Base-by-base conservation (phyloP, 192 early-diverging fungal species). In the Bifiguratus adelaidae region DNA sequence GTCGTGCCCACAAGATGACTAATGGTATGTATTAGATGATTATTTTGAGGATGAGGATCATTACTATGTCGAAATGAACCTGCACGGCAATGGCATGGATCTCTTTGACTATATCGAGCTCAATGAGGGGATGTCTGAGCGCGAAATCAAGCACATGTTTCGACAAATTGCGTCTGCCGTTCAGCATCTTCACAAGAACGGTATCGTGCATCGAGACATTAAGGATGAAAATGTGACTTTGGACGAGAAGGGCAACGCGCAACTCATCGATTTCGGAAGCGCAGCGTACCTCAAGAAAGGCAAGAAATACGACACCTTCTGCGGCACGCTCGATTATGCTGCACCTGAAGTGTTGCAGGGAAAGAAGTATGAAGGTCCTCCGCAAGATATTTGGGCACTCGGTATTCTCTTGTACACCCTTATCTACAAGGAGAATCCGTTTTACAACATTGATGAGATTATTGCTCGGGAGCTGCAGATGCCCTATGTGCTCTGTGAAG, bases 201-300 rank as follows among this genome's bases (percentile, higher is more conserved):
- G 65, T 7, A 77, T 87, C 46, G 80, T 77, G 20, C 70, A 70
- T 56, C 63, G 90, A 20, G 77, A 91, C 55, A 85, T 91, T 56
- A 92, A 92, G 57, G 77, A 89, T 13, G 90, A 92, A 54, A 92
- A 92, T 44, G 57, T 92, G 12, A 59, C 89, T 42, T 59, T 91
- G n/a, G 62, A 69, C 56, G 61, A 71, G 12, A 41, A 41, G 0
- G 80, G 78, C 0, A 37, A 65, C 11, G 74, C 85, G 20, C 76
- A 80, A 42, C 51, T 91, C 32, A 88, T 89, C 41, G 88, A 91
- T 48, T 91, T 91, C 63, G 88, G 88, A 2, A 52, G 89, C 32
- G 74, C 85, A 0, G 83, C 84, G 43, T 73, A 87, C 33, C 82
- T 78, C 21, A 69, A 80, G 29, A 61, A 62, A 5, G 52, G 55